Base-by-base conservation (phyloP, 345 rosid species). In the Combretum micranthum region DNA sequence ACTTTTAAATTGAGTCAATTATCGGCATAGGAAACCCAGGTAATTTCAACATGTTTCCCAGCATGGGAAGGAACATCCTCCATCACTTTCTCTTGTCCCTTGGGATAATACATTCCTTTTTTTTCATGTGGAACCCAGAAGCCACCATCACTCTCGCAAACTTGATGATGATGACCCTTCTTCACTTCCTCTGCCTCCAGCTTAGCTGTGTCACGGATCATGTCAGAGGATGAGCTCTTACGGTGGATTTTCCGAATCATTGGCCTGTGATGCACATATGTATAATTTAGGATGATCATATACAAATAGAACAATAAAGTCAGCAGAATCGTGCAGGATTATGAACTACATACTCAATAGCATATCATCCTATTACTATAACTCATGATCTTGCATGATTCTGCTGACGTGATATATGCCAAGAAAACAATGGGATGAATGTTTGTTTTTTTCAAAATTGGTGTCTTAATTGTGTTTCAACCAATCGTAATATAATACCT, bases 31-130 rank as follows among this genome's bases (percentile, higher is more conserved):
- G 59, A 50, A 59, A 51, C 42, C 68, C 76, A 53, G 26, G 65
- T 57, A 51, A 44, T 21, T 20, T 39, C 59, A n/a, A 52, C 15
- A 43, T 78, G 73, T 57, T 58, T 74, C 6, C 47, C 72, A 16
- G 75, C 80, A 3, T 17, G 50, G 12, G 44, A 53, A 65, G 78
- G 73, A 50, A 77, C 61, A 58, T 64, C 73, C 21, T 72, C 75
- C 53, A 80, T 70, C 12, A 65, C 76, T 57, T 70, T 77, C 68
- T 75, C 85, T 45, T 75, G 80, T 6, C 78, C 85, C 60, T 72
- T 80, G 4, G 86, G 86, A 44, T 72, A 70, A 49, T 65, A 80
- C 42, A 80, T 74, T 12, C 80, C 78, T 21, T 75, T 63, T 18
- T 57, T 53, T 10, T 67, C 72, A 51, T 75, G 69, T 11, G 75